Base-by-base conservation (phyloP, 2,329 filamentous ascomycete genomes). In the Claviceps monticola region DNA sequence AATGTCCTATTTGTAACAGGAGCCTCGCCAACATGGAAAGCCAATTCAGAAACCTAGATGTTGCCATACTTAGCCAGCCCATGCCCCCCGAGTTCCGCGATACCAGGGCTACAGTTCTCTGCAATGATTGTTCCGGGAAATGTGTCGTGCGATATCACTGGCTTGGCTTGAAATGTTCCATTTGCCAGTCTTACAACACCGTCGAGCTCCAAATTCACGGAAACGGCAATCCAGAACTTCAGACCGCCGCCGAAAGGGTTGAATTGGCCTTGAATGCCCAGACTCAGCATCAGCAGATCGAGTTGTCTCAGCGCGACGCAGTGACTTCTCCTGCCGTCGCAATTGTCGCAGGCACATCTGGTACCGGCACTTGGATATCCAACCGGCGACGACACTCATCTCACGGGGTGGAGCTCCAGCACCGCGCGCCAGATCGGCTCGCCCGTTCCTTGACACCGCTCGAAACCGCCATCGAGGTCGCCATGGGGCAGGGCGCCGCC, bases 1-100 rank as follows among this genome's bases (percentile, higher is more conserved):
- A 91, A 62, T 98, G 93, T 61, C 93, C 91, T 0, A 89, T 96
- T 48, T 98, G 93, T 75, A 95, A 85, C 70, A 95, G 93, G 68
- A 95, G 87, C 57, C 84, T 95, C n/a, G 81, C 88, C 58, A 97
- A 97, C 63, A 98, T 98, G 91, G 91, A 96, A 63, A 80, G 87
- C 39, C 86, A 94, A 59, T 98, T 97, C 71, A 83, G 88, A 48
- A 93, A 93, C 59, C 71, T 97, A 37, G 91, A 96, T 61, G 80
- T 89, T 50, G 84, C 88, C 48, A 95, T 98, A 54, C 78, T 86
- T 57, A 77, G 78, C 45, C 93, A 98, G 64, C 93, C 93, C 1
- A 97, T 98, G 89, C 93, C 93, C 0, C 70, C 75, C 5, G 86
- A 94, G 56, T 95, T 90, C 61, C 75, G 73, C 55, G 81, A 88